Evolutionary conservation across 176 grass and related monocot genomes (phyloP), one percentile per base, ranked within the genome.

Genomic region (Eragrostis curvula): DNA sequence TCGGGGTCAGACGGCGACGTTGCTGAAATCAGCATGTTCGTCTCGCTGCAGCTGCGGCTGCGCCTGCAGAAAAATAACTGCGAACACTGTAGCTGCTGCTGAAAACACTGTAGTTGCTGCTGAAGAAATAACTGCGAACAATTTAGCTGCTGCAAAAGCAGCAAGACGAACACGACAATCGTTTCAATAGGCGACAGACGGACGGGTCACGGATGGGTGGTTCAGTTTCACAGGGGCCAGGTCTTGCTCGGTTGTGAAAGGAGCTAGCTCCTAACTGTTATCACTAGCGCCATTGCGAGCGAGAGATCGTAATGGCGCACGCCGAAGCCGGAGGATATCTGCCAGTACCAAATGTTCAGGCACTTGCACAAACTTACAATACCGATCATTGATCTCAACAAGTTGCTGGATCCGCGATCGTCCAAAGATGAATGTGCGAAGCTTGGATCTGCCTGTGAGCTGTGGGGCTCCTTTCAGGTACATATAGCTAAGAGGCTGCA

Each of bases 391-490:
- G 83, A 90, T 74, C 76, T 90, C 78, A 46, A 45, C 41, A 51
- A 70, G 60, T 51, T 87, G 74, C 50, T 84, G 6, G 41, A 91
- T 75, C 69, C 89, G 11, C 39, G 32, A 23, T 66, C 60, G 2
- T 87, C 75, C 7, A 13, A 25, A 2, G 61, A 67, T 21, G 85
- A 91, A 45, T 80, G 52, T 32, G 63, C 41, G 20, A 86, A 63
- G 14, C 69, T 87, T 30, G 63, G 70, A 6, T 45, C n/a, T 45
- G 85, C 90, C n/a, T 92, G 87, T 20, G 63, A 77, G 16, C 53
- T 84, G 4, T 58, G 56, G 84, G 84, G 90, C 23, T 93, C 89
- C 82, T 93, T 93, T 50, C 90, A 92, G 83, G 90, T 92, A 44
- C 60, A 71, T 76, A 12, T n/a, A 56, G 18, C 4, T n/a, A 56